Conservation (phyloP, 2,329 filamentous ascomycete species). For the Rhexocercosporidium sp. region DNA sequence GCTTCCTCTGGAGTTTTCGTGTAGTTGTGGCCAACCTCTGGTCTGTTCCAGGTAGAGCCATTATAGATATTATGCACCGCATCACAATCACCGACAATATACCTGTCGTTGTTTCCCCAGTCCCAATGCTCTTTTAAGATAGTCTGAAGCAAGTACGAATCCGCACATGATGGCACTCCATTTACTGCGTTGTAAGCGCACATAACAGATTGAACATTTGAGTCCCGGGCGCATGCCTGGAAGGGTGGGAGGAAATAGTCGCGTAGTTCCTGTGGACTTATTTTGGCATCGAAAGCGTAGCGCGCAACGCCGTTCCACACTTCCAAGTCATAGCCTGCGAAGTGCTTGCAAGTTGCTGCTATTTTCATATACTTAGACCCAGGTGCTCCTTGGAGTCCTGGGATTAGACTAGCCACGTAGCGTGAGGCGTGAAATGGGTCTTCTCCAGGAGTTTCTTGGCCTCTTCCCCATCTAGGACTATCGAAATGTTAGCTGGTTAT, state of each 20-base stretch:
- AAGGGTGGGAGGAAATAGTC: conserved; percentile 74
- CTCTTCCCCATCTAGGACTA: conserved; percentile 63
- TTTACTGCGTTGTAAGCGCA: conserved; percentile 70
- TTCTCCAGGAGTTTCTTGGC: conserved; percentile 64
- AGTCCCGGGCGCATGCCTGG: conserved; percentile 64
- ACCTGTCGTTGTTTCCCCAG: conserved; percentile 65
- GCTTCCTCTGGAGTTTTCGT: conserved; percentile 33
- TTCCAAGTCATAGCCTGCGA: conserved; percentile 60
- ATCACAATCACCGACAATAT: conserved; percentile 56
- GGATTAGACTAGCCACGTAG: conserved; percentile 59
- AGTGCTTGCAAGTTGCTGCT: conserved; percentile 65
- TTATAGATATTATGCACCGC: conserved; percentile 59
- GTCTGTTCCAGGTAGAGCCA: no score
- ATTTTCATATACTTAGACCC: conserved; percentile 49
- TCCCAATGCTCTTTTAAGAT: conserved; percentile 70
- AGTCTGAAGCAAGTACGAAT: conserved; percentile 64
- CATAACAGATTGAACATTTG: conserved; percentile 62
- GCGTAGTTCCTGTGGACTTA: conserved; percentile 64
- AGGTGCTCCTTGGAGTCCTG: conserved; percentile 56
- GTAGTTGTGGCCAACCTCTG: conserved; percentile 42
- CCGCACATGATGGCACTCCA: conserved; percentile 68
- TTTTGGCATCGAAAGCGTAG: conserved; percentile 60
- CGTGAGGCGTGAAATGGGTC: conserved; percentile 55
- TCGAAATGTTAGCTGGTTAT: no score
- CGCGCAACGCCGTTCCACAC: conserved; percentile 38